Base-by-base conservation (phyloP, 495 filamentous ascomycete species). In the Delitschia confertaspora region DNA sequence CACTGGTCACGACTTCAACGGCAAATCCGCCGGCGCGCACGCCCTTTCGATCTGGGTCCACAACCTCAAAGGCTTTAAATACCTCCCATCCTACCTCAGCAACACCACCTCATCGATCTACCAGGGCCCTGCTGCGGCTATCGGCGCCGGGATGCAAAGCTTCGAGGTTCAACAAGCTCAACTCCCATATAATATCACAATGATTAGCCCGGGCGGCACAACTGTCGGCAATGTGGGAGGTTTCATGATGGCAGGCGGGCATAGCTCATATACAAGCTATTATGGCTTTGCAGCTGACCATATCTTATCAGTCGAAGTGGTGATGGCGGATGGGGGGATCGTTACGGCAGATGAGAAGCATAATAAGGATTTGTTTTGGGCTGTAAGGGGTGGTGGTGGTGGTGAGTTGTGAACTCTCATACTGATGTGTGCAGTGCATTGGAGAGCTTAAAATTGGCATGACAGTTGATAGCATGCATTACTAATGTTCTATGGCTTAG, bases 1-100 rank as follows among this genome's bases (percentile, higher is more conserved):
- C 41, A 69, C 65, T 3, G 70, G 70, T 16, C 69, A 77, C 44
- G 74, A 77, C 53, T 70, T 72, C 41, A 65, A 56, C 17, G 74
- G 69, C 29, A 66, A 72, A 48, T 69, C 68, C 1, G 63, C 67
- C 2, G 68, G 73, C 33, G 58, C 68, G 7, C 64, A 62, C n/a
- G 45, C 60, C 40, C 27, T 74, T 33, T 62, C 60, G 16, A 51
- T 70, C 33, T 73, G 69, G 71, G 73, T 59, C 1, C 59, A 64
- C 27, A 52, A 65, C 27, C 58, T 74, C 32, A 71, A 73, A 52
- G 57, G 66, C 19, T 59, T 69, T 10, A 26, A 65, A n/a, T 67
- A 69, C 45, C 44, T 68, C 33, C 41, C 58, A 38, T 18, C 18
- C 7, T 53, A 53, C 23, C n/a, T n/a, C n/a, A n/a, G n/a, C n/a